Base-by-base conservation (phyloP, 176 grass and related monocot species). In the Zea luxurians region DNA sequence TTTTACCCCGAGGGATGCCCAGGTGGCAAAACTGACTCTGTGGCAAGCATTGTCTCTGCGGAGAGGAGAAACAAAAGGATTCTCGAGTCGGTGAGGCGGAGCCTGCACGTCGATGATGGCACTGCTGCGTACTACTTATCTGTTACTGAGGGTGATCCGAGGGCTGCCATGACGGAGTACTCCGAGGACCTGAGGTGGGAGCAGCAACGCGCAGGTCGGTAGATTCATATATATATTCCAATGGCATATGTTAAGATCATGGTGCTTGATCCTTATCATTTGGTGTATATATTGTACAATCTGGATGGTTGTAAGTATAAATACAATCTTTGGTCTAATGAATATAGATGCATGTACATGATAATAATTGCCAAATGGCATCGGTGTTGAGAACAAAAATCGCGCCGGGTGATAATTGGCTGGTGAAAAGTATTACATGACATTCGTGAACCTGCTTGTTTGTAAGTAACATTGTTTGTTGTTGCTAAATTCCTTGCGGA, bases 101-200 rank as follows among this genome's bases (percentile, higher is more conserved):
- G 88, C 83, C 76, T 98, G 78, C 87, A 88, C 12, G 89, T 92
- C 0, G 95, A 98, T 10, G 91, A 94, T 4, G 91, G 87, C 63
- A 98, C 95, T n/a, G 95, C 95, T n/a, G 89, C 88, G 13, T 92
- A 90, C 84, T 98, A 98, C 49, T 63, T 98, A 10, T 98, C 89
- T 0, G 74, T 87, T 65, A 76, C 91, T 0, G 87, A 87, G n/a
- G 95, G 95, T 2, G 89, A 98, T 89, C 95, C 95, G 0, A 94
- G 87, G 75, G 87, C 89, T 18, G 95, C 91, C 42, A 98, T 98
- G 91, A 66, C 89, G 77, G 84, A 92, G 70, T 94, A 84, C 83
- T 92, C 89, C 0, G 85, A 98, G 65, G 95, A 92, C 87, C 85
- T 94, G 58, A 98, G 70, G 74, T 94, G 91, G 91, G 95, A 98